phyloP scores from a whole-genome alignment of 495 filamentous ascomycete genomes.

The Annulohypoxylon stygium region DNA sequence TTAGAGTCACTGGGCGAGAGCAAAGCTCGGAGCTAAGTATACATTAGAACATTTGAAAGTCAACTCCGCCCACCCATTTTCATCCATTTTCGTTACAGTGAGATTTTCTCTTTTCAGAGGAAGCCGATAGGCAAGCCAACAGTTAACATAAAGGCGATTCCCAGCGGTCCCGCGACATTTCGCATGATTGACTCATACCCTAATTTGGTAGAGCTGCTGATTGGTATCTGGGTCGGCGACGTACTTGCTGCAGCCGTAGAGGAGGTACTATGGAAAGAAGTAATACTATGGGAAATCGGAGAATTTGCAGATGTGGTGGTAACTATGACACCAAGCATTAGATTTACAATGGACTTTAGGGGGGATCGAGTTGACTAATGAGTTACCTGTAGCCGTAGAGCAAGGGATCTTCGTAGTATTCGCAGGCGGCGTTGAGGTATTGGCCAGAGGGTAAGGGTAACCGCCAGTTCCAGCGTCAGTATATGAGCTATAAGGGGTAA shows the following conservation, averaged over 20 bases:
- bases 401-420: constrained; percentile 38
- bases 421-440: constrained; percentile 15
- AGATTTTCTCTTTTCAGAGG: constrained; percentile 4
- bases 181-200: neutral
- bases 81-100: neutral
- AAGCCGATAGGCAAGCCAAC: constrained; percentile 18
- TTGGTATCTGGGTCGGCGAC: constrained; percentile 36
- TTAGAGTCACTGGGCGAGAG: constrained; percentile 4
- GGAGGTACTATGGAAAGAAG: constrained; percentile 16
- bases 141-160: constrained; percentile 8
- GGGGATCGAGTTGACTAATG: neutral
- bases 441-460: constrained; percentile 15
- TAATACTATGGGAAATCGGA: constrained; percentile 11
- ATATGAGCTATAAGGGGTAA: constrained; percentile 14
- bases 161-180: constrained; percentile 8
- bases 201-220: constrained; percentile 23
- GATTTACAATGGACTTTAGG: neutral
- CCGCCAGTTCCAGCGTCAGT: constrained; percentile 2
- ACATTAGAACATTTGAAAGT: constrained; percentile 6
- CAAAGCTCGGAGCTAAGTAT: constrained; percentile 6
- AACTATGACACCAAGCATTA: constrained; percentile 23
- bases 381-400: constrained; percentile 42
- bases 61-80: constrained; percentile 20
- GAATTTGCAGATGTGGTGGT: constrained; percentile 1
- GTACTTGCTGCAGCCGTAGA: constrained; percentile 15